phyloP scores from a whole-genome alignment of 257 asterid genomes.

The Primulina eburnea region DNA sequence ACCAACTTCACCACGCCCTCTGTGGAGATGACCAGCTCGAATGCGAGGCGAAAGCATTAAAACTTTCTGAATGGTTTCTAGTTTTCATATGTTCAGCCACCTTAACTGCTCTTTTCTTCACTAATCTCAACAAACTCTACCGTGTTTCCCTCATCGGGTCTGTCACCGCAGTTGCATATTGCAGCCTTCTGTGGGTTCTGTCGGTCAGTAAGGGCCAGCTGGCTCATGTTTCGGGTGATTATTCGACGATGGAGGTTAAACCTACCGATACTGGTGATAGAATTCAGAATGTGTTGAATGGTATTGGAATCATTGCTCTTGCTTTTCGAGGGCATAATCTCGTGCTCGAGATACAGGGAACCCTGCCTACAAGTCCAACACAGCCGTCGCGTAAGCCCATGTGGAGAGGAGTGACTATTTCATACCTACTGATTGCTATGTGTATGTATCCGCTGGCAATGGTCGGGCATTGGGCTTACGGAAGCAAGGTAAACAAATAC shows the following conservation, averaged over 20 bases:
- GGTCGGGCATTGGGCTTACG: constrained; percentile 64
- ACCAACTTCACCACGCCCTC: constrained; percentile 29
- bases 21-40: constrained; percentile 19
- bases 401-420: constrained; percentile 61
- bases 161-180: constrained; percentile 37
- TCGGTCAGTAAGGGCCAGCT: constrained; percentile 32
- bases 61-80: constrained; percentile 56
- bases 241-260: not conserved
- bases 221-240: constrained; percentile 17
- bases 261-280: constrained; percentile 1
- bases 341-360: constrained; percentile 81
- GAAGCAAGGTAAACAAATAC: constrained; percentile 36
- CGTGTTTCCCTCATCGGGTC: constrained; percentile 51
- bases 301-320: constrained; percentile 42
- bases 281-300: constrained; percentile 42
- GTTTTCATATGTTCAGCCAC: constrained; percentile 51
- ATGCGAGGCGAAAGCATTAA: constrained; percentile 27
- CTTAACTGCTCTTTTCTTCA: constrained; percentile 47
- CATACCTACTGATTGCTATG: constrained; percentile 37
- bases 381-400: constrained; percentile 38
- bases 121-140: constrained; percentile 53
- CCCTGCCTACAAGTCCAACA: constrained; percentile 40
- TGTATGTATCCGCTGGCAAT: constrained; percentile 60
- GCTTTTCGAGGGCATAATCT: constrained; percentile 79
- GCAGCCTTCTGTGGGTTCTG: constrained; percentile 39